Evolutionary conservation across 2,329 filamentous ascomycete species (phyloP).

Genomic region (Celoporthe dispersa): DNA sequence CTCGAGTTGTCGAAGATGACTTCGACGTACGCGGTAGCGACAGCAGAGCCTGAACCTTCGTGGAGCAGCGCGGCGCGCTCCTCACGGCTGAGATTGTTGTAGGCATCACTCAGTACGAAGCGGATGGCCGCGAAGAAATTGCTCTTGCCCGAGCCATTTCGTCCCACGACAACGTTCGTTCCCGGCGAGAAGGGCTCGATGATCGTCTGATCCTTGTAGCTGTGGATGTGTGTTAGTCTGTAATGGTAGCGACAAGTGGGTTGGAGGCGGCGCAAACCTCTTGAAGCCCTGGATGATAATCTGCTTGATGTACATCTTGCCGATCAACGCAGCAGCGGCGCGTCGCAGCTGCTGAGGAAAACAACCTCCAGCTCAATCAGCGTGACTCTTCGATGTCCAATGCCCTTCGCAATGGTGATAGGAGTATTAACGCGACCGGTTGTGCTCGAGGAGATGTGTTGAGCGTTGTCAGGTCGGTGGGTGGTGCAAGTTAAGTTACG

Average conservation of each 20-base stretch:
- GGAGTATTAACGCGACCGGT: constrained; percentile 11
- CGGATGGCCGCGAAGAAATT: constrained; percentile 99
- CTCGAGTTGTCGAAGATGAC: constrained; percentile 96
- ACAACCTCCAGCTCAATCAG: background rate
- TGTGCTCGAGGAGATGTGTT: background rate
- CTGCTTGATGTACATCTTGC: constrained; percentile 96
- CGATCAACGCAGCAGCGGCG: constrained; percentile 35
- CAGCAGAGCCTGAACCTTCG: constrained; percentile 94
- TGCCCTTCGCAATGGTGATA: constrained; percentile 2
- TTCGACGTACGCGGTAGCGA: constrained; percentile 99
- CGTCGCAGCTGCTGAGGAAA: constrained; percentile 19
- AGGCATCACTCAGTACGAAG: constrained; percentile 97
- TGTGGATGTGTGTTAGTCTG: constrained; percentile 44
- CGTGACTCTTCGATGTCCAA: constrained; percentile 5
- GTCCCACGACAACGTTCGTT: constrained; percentile 97
- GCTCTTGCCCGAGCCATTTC: constrained; percentile 98
- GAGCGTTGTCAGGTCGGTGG: constrained; percentile 14
- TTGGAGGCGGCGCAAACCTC: constrained; percentile 63
- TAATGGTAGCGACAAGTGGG: constrained; percentile 2
- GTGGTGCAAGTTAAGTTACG: constrained; percentile 21
- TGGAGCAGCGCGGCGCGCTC: constrained; percentile 96
- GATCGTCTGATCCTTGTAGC: constrained; percentile 99
- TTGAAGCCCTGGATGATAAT: constrained; percentile 99
- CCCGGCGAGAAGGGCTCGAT: constrained; percentile 98
- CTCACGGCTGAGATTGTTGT: constrained; percentile 93